Conservation (phyloP, 768 basidiomycete species). For the Tephrocybe sp. region DNA sequence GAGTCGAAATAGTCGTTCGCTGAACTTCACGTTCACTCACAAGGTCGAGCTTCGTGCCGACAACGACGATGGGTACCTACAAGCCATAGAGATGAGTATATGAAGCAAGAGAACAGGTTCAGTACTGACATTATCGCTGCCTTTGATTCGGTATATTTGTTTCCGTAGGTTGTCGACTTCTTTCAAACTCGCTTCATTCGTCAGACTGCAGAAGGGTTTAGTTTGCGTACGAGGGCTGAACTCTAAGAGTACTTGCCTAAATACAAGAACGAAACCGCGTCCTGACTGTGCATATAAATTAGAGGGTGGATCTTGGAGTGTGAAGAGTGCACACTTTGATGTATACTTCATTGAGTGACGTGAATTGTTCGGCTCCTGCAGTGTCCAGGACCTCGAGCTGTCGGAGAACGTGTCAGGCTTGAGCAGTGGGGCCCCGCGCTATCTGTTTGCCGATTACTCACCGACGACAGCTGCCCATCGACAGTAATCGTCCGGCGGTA, state of each 20-base stretch:
- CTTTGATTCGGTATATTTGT: constrained; percentile 80
- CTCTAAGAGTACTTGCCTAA: constrained; percentile 51
- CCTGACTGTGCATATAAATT: constrained; percentile 47
- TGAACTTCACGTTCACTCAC: constrained; percentile 80
- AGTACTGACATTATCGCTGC: constrained; percentile 55
- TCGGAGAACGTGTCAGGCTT: constrained; percentile 7
- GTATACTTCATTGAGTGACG: constrained; percentile 75
- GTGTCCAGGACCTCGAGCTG: constrained; percentile 84
- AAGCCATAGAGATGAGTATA: background rate
- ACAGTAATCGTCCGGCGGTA: constrained; percentile 67
- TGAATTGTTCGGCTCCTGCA: constrained; percentile 86
- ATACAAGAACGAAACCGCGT: constrained; percentile 80
- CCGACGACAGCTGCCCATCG: constrained; percentile 62
- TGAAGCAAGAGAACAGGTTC: constrained; percentile 1
- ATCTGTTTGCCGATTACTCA: constrained; percentile 30
- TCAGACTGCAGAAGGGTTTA: constrained; percentile 50
- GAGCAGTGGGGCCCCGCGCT: background rate
- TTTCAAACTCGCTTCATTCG: constrained; percentile 76
- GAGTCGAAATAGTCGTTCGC: constrained; percentile 57
- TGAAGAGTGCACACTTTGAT: constrained; percentile 55
- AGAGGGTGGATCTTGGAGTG: background rate
- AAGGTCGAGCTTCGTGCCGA: constrained; percentile 85
- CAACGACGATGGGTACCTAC: constrained; percentile 81
- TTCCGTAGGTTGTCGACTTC: constrained; percentile 81
- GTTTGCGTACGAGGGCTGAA: constrained; percentile 9